These are phyloP conservation scores for Hypholoma sublateritium DNA, from an alignment of 768 basidiomycete genomes.

Conservation along the genomic window DNA sequence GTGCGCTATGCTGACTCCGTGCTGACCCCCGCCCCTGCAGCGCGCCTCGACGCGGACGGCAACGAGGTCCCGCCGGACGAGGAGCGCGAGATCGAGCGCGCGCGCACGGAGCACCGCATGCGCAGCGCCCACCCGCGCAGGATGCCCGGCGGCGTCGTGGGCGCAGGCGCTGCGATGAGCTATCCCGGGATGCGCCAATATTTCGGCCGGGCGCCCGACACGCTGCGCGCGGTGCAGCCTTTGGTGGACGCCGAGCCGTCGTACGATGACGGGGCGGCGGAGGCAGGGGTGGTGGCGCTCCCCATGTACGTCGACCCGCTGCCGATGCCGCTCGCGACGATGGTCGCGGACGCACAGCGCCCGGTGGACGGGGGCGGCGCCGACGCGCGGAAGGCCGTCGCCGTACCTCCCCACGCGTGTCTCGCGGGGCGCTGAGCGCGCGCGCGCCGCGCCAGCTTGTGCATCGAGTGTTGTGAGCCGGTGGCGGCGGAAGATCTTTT, in stretches of 20 bases:
- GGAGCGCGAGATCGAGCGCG: constrained; percentile 59
- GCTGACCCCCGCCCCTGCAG: constrained; percentile 22
- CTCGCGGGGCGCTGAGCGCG: constrained; percentile 39
- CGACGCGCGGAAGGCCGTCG: constrained; percentile 19
- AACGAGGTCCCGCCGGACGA: constrained; percentile 64
- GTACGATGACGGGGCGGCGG: not conserved
- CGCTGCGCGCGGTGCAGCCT: constrained; percentile 19
- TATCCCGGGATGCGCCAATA: not conserved
- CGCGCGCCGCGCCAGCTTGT: no score
- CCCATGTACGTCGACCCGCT: constrained; percentile 43
- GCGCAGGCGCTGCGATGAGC: no score
- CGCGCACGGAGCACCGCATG: constrained; percentile 47
- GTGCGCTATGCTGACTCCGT: not conserved
- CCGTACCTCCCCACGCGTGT: constrained; percentile 34
- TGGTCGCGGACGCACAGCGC: constrained; percentile 32
- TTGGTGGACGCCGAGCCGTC: not conserved
- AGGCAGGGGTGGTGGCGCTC: not conserved
- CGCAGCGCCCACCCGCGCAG: no score
- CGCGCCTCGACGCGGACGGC: constrained; percentile 56
- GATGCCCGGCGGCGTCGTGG: no score
- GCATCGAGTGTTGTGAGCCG: no score
- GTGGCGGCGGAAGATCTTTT: no score
- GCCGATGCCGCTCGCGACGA: constrained; percentile 55
- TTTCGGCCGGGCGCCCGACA: constrained; percentile 26
- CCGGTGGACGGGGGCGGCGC: constrained; percentile 14